Percentiles rank a stretch among this genome's conserved stretches.
These are phyloP conservation scores for Candida schatavii DNA, from an alignment of 805 yeast genomes.

Conservation along the genomic window DNA sequence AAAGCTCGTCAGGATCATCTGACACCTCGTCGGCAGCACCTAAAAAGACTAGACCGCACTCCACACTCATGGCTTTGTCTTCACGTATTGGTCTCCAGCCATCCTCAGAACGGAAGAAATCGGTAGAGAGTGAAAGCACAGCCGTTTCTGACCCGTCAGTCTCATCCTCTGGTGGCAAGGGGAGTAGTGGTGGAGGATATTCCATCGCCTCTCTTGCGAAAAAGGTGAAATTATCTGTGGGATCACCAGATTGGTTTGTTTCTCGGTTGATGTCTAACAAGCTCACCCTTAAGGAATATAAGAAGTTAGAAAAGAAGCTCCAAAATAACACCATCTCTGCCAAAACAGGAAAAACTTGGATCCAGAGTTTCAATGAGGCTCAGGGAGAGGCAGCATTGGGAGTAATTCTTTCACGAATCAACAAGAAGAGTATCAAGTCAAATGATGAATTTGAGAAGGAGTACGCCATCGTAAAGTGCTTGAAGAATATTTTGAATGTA, in stretches of 20 bases:
- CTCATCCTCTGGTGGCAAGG: background rate
- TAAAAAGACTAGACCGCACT: background rate
- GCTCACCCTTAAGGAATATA: constrained; percentile 30
- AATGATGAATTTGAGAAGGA: constrained; percentile 44
- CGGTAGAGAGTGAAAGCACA: constrained; percentile 1
- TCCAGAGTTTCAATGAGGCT: constrained; percentile 29
- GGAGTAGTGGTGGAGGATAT: constrained; percentile 11
- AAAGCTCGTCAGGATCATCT: background rate
- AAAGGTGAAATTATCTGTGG: constrained; percentile 31
- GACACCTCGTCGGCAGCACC: background rate
- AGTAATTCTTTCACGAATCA: constrained; percentile 35
- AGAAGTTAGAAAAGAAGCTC: constrained; percentile 33
- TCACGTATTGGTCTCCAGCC: background rate
- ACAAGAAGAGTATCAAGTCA: constrained; percentile 41
- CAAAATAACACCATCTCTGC: constrained; percentile 16
- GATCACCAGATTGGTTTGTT: constrained; percentile 42
- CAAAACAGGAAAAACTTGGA: constrained; percentile 26
- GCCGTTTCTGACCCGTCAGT: background rate
- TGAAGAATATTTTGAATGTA: constrained; percentile 30
- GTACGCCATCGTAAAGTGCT: constrained; percentile 34
- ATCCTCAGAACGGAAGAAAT: constrained; percentile 1
- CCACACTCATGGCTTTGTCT: background rate
- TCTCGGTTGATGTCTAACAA: constrained; percentile 33
- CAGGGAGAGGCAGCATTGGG: constrained; percentile 45
- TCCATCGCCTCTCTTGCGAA: constrained; percentile 11